phyloP scores from a whole-genome alignment of 257 asterid genomes.

The Jacaranda copaia region DNA sequence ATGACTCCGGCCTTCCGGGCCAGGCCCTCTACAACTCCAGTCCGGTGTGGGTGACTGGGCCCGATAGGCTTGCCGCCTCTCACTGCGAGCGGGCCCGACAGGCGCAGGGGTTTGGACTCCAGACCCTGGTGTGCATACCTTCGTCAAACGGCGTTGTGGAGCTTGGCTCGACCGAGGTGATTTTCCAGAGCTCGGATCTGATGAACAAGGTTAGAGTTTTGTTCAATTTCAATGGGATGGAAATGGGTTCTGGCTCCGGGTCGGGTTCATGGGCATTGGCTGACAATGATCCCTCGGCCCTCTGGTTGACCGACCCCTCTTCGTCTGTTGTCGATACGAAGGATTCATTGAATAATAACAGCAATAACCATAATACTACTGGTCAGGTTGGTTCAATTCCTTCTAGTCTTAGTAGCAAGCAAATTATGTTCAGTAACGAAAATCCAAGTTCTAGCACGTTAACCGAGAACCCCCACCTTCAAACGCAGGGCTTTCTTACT shows the following conservation, averaged over 20 bases:
- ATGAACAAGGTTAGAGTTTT: constrained; percentile 73
- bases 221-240: constrained; percentile 65
- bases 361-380: neutral
- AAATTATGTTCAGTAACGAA: constrained; percentile 45
- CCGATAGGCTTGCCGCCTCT: constrained; percentile 52
- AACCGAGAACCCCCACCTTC: constrained; percentile 54
- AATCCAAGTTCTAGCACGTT: constrained; percentile 53
- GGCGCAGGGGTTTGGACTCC: constrained; percentile 73
- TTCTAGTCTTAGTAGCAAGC: constrained; percentile 39
- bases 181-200: constrained; percentile 74
- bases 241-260: constrained; percentile 51
- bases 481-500: constrained; percentile 46
- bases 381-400: constrained; percentile 40
- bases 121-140: constrained; percentile 79
- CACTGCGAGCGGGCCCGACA: constrained; percentile 80
- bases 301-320: constrained; percentile 72
- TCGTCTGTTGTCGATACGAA: constrained; percentile 47
- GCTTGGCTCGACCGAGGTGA: constrained; percentile 80
- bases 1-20: constrained; percentile 86
- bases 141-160: constrained; percentile 84
- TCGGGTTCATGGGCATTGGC: constrained; percentile 61
- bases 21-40: constrained; percentile 66
- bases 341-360: constrained; percentile 31
- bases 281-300: constrained; percentile 67
- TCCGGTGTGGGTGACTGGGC: constrained; percentile 82